Evolutionary conservation across 2,329 filamentous ascomycete species (phyloP).

Genomic region (Verruconis gallopava): DNA sequence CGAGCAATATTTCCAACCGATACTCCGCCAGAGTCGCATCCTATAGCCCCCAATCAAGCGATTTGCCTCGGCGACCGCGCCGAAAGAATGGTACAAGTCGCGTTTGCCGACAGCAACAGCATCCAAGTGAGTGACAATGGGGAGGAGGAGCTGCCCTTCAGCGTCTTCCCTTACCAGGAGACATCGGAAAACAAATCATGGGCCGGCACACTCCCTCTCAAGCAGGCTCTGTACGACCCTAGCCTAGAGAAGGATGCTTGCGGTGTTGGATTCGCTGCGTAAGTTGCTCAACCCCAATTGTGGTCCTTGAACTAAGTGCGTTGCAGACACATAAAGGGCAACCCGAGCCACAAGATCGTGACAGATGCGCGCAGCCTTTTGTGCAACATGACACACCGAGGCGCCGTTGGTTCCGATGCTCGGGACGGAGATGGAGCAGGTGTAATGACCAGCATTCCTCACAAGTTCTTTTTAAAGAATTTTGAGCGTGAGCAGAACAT

Average conservation of each 20-base stretch:
- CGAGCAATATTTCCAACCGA: no score
- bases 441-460: slow-evolving; percentile 98
- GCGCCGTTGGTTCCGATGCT: slow-evolving; percentile 93
- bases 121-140: slow-evolving; percentile 35
- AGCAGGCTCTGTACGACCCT: slow-evolving; percentile 97
- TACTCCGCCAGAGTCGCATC: no score
- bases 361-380: slow-evolving; percentile 94
- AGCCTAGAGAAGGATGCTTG: slow-evolving; percentile 97
- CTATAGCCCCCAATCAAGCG: no score
- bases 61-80: slow-evolving; percentile 34
- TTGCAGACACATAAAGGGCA: slow-evolving; percentile 86
- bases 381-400: slow-evolving; percentile 99
- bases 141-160: slow-evolving; percentile 43
- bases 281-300: slow-evolving; percentile 27
- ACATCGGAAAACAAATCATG: slow-evolving; percentile 72
- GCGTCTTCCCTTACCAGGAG: slow-evolving; percentile 73
- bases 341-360: slow-evolving; percentile 93
- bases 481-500: slow-evolving; percentile 85
- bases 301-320: slow-evolving; percentile 10
- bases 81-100: slow-evolving; percentile 42
- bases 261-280: slow-evolving; percentile 98
- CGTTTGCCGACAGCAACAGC: slow-evolving; percentile 38
- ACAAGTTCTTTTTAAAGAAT: slow-evolving; percentile 98
- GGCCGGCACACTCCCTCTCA: slow-evolving; percentile 90
- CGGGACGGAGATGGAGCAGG: slow-evolving; percentile 96